phyloP scores from a whole-genome alignment of 306 rosid genomes.

The Parietaria judaica region DNA sequence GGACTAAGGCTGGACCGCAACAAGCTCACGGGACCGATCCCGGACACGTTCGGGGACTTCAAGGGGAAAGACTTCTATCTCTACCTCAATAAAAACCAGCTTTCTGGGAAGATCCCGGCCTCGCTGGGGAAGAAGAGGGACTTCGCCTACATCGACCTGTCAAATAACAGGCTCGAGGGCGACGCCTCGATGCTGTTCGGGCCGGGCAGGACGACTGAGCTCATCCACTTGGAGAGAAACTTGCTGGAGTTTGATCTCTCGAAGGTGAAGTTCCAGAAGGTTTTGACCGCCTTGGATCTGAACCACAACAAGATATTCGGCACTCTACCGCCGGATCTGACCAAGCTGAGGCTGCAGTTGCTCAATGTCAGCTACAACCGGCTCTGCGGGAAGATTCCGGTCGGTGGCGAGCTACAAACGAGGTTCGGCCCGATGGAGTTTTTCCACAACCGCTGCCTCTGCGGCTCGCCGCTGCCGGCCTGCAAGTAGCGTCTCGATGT shows the following conservation, averaged over 20 bases:
- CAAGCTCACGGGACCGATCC: constrained; percentile 26
- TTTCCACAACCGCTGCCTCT: constrained; percentile 54
- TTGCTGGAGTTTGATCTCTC: constrained; percentile 41
- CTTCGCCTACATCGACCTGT: constrained; percentile 3
- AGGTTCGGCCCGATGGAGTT: constrained; percentile 33
- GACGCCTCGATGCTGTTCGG: constrained; percentile 57
- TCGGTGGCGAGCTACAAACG: constrained; percentile 48
- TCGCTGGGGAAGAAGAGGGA: neutral
- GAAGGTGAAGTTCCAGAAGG: constrained; percentile 32
- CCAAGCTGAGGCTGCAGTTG: constrained; percentile 31
- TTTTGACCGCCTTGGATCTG: constrained; percentile 44
- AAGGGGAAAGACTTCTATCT: neutral
- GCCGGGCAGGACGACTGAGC: constrained; percentile 26
- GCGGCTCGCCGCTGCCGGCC: constrained; percentile 47
- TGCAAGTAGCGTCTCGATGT: constrained; percentile 30
- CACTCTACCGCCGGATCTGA: constrained; percentile 31
- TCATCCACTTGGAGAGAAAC: constrained; percentile 50
- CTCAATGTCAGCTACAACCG: constrained; percentile 64
- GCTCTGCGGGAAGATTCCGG: constrained; percentile 55
- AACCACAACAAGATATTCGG: constrained; percentile 50
- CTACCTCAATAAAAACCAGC: neutral
- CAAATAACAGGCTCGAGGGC: constrained; percentile 3
- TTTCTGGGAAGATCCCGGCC: neutral
- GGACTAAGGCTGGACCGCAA: constrained; percentile 37
- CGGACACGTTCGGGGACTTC: constrained; percentile 1